phyloP scores from a whole-genome alignment of 2,329 filamentous ascomycete species.

The Hypoxylon sp. region DNA sequence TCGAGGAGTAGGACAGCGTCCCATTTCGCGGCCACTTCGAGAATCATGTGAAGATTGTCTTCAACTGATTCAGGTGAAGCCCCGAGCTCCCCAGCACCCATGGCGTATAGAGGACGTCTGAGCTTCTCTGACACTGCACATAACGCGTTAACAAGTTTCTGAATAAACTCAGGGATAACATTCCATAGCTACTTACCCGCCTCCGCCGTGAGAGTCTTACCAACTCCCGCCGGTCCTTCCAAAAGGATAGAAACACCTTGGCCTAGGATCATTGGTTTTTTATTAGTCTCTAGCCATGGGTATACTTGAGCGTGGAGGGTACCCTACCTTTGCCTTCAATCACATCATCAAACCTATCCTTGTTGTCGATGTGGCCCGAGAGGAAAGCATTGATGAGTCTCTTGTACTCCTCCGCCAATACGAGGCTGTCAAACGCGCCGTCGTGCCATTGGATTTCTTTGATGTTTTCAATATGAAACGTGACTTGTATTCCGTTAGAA shows the following conservation, averaged over 20 bases:
- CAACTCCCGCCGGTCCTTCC: slow-evolving; percentile 41
- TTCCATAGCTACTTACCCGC: slow-evolving; percentile 39
- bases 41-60: slow-evolving; percentile 47
- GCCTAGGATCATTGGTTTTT: slow-evolving; percentile 5
- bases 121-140: slow-evolving; percentile 55
- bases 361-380: slow-evolving; percentile 62
- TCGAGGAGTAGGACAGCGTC: slow-evolving; percentile 55
- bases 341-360: slow-evolving; percentile 53
- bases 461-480: slow-evolving; percentile 30
- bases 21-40: slow-evolving; percentile 62
- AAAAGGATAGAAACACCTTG: slow-evolving; percentile 43
- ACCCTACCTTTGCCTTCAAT: slow-evolving; percentile 42
- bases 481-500: slow-evolving; percentile 11
- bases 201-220: slow-evolving; percentile 55
- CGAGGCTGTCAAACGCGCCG: slow-evolving; percentile 45
- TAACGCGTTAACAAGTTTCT: background rate
- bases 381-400: slow-evolving; percentile 61
- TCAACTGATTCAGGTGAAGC: slow-evolving; percentile 49
- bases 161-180: background rate
- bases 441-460: slow-evolving; percentile 38
- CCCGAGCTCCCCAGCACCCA: slow-evolving; percentile 54
- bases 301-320: background rate
- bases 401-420: slow-evolving; percentile 35
- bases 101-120: slow-evolving; percentile 54
- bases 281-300: background rate